A percentile compares a stretch with the other conserved stretches of the same genome.
phyloP scores from a whole-genome alignment of 306 rosid species.

The Lathyrus tuberosus region DNA sequence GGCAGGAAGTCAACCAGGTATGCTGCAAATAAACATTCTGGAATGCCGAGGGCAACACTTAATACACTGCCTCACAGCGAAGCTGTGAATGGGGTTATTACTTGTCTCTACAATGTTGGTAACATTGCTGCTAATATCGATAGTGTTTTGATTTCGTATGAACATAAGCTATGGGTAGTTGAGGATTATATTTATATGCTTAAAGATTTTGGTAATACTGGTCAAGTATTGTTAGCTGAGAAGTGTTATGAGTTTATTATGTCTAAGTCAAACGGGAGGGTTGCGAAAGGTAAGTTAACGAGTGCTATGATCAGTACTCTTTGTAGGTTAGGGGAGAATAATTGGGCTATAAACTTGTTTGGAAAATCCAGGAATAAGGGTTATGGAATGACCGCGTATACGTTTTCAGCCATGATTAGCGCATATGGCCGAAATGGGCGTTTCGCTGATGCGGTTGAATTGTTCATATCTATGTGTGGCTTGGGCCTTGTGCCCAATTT shows the following conservation, averaged over 20 bases:
- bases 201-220: conserved; percentile 71
- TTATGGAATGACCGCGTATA: conserved; percentile 79
- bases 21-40: conserved; percentile 76
- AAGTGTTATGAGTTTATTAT: conserved; percentile 73
- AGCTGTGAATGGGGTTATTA: conserved; percentile 74
- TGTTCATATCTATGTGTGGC: conserved; percentile 66
- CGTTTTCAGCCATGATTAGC: conserved; percentile 78
- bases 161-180: conserved; percentile 55
- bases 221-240: conserved; percentile 58
- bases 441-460: conserved; percentile 55
- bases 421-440: conserved; percentile 77
- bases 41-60: conserved; percentile 56
- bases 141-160: conserved; percentile 57
- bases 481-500: conserved; percentile 77
- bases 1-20: conserved; percentile 82
- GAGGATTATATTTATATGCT: conserved; percentile 76
- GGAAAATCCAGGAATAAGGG: conserved; percentile 63
- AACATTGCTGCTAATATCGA: conserved; percentile 53
- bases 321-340: conserved; percentile 81
- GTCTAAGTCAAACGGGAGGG: conserved; percentile 53
- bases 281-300: conserved; percentile 72
- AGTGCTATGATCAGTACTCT: conserved; percentile 87
- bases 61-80: conserved; percentile 57
- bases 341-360: conserved; percentile 63
- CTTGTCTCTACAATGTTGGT: conserved; percentile 51